These are phyloP conservation scores for Coemansia sp. DNA, from an alignment of 192 early-diverging fungal genomes.

Conservation along the genomic window DNA sequence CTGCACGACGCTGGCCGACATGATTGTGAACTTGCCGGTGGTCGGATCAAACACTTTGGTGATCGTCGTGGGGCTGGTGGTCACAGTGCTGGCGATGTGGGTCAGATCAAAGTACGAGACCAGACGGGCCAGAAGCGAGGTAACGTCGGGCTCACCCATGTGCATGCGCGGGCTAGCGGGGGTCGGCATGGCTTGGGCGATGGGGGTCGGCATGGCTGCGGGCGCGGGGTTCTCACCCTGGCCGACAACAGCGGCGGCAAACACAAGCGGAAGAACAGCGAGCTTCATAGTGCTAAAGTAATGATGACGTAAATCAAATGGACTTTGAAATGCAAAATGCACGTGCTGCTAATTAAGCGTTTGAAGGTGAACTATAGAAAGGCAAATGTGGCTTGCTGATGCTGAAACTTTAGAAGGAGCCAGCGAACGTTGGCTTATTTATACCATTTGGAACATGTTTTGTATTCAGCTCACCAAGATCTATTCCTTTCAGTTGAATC, in stretches of 20 bases:
- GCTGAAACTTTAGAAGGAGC: too few species aligned
- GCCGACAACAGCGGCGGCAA: slow-evolving; percentile 1
- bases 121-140: slow-evolving; percentile 12
- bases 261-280: not conserved
- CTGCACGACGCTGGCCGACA: slow-evolving; percentile 9
- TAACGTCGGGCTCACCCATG: not conserved
- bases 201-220: not conserved
- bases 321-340: too few species aligned
- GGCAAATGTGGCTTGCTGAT: too few species aligned
- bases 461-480: too few species aligned
- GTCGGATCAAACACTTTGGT: slow-evolving; percentile 18
- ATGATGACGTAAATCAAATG: too few species aligned
- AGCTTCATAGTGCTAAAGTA: not conserved
- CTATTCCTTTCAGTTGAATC: too few species aligned
- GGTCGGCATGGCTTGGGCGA: not conserved
- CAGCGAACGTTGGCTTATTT: too few species aligned
- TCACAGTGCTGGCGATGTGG: not conserved
- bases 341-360: not conserved
- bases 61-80: slow-evolving; percentile 5
- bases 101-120: slow-evolving; percentile 25
- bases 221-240: not conserved
- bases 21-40: slow-evolving; percentile 9
- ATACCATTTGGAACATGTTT: too few species aligned
- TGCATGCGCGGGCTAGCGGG: not conserved
- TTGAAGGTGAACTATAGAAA: too few species aligned